Evolutionary conservation across 1,284 basidiomycete species (phyloP).

Genomic region (Cutaneotrichosporon sp.): DNA sequence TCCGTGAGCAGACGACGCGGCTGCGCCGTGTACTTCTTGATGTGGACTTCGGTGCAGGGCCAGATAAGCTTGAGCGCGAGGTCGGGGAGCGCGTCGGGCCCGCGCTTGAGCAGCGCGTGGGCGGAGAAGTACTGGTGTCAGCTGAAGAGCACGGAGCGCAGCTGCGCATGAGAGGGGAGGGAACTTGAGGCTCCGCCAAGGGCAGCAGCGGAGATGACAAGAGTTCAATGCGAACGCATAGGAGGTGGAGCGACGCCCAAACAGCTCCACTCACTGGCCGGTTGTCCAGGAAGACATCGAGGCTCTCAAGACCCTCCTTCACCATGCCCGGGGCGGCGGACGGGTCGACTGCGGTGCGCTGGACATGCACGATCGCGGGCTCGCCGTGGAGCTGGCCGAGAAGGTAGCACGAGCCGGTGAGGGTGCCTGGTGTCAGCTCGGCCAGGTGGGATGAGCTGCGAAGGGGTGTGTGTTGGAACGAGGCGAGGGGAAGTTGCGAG

Average conservation of each 20-base stretch:
- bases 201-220: too few species aligned
- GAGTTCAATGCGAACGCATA: too few species aligned
- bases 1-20: slow-evolving; percentile 71
- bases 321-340: slow-evolving; percentile 33
- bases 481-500: neutral
- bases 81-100: slow-evolving; percentile 35
- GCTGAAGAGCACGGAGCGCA: neutral
- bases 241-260: too few species aligned
- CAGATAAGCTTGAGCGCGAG: slow-evolving; percentile 67
- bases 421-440: slow-evolving; percentile 57
- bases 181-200: too few species aligned
- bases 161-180: neutral
- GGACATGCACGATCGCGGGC: slow-evolving; percentile 63
- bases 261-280: slow-evolving; percentile 33
- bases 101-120: slow-evolving; percentile 36
- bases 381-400: slow-evolving; percentile 54
- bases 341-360: slow-evolving; percentile 60
- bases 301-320: slow-evolving; percentile 25
- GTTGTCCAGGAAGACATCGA: slow-evolving; percentile 44
- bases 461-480: neutral
- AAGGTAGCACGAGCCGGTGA: slow-evolving; percentile 57
- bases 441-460: too few species aligned
- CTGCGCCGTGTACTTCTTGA: slow-evolving; percentile 84
- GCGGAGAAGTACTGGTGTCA: slow-evolving; percentile 50
- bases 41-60: slow-evolving; percentile 79